These are phyloP conservation scores for Rhizopogon vinicolor DNA, from an alignment of 768 basidiomycete species.

Conservation along the genomic window DNA sequence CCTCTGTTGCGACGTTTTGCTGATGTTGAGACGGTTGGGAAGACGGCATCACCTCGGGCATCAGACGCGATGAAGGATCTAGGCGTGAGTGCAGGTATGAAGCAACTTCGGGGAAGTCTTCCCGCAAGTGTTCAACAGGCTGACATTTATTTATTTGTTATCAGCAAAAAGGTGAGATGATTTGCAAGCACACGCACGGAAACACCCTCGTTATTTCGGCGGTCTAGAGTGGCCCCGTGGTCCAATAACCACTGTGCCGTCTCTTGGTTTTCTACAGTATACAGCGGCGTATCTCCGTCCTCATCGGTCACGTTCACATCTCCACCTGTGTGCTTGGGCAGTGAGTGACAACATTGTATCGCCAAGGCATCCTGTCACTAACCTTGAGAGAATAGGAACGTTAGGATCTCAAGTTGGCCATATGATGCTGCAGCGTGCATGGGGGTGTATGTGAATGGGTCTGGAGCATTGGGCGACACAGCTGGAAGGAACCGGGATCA, in stretches of 20 bases:
- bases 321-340: constrained; percentile 49
- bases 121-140: constrained; percentile 66
- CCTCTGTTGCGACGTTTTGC: constrained; percentile 66
- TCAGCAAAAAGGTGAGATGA: constrained; percentile 8
- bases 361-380: constrained; percentile 6
- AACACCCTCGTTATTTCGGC: constrained; percentile 66
- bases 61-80: constrained; percentile 12
- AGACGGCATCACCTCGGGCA: constrained; percentile 4
- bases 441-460: constrained; percentile 74
- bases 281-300: constrained; percentile 91
- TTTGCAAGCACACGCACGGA: constrained; percentile 48
- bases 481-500: constrained; percentile 35
- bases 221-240: constrained; percentile 63
- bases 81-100: constrained; percentile 47
- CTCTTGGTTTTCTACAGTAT: constrained; percentile 79
- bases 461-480: constrained; percentile 67
- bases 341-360: background rate
- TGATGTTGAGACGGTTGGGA: constrained; percentile 55
- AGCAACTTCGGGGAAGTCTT: constrained; percentile 70
- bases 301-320: constrained; percentile 82
- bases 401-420: constrained; percentile 68
- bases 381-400: constrained; percentile 77
- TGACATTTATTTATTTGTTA: constrained; percentile 19
- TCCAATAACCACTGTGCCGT: constrained; percentile 77
- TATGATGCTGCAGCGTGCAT: constrained; percentile 97